phyloP scores from a whole-genome alignment of 2,329 filamentous ascomycete genomes.

The Fusarium temperatum region DNA sequence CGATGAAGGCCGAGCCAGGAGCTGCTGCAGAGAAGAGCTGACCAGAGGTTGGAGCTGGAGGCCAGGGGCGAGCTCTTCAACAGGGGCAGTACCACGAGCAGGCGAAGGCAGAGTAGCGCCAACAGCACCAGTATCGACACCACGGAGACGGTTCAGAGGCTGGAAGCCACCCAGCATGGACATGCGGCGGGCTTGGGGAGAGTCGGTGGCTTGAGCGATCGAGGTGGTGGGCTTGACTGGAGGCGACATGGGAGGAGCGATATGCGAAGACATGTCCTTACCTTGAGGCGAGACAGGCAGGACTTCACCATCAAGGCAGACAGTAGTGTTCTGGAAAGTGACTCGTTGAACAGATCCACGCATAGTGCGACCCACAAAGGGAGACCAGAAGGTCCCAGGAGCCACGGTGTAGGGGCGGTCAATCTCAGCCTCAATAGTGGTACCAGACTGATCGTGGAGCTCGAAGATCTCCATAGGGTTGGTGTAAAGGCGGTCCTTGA shows the following conservation, averaged over 20 bases:
- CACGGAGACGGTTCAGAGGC: slow-evolving; percentile 46
- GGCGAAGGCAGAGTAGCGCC: slow-evolving; percentile 31
- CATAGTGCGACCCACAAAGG: slow-evolving; percentile 74
- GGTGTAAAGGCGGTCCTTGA: slow-evolving; percentile 75
- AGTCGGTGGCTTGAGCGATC: slow-evolving; percentile 49
- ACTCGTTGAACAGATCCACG: slow-evolving; percentile 78
- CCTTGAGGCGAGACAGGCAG: slow-evolving; percentile 67
- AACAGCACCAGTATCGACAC: slow-evolving; percentile 35
- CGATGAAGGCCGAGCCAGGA: slow-evolving; percentile 77
- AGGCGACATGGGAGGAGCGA: slow-evolving; percentile 65
- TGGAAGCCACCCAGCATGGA: slow-evolving; percentile 44
- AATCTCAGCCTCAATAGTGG: slow-evolving; percentile 78
- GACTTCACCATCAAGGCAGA: slow-evolving; percentile 75
- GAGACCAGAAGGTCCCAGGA: slow-evolving; percentile 66
- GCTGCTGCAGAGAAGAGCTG: slow-evolving; percentile 71
- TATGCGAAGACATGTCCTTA: slow-evolving; percentile 79
- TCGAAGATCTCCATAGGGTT: slow-evolving; percentile 85
- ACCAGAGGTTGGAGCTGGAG: slow-evolving; percentile 60
- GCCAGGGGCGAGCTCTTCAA: slow-evolving; percentile 58
- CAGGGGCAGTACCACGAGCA: slow-evolving; percentile 36
- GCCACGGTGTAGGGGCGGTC: slow-evolving; percentile 74
- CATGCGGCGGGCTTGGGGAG: slow-evolving; percentile 47
- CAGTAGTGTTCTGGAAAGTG: slow-evolving; percentile 77
- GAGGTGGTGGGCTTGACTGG: slow-evolving; percentile 62
- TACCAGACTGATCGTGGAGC: slow-evolving; percentile 80